Conservation (phyloP, 352 stramenopile genomes). For the Globisporangium viniferum region DNA sequence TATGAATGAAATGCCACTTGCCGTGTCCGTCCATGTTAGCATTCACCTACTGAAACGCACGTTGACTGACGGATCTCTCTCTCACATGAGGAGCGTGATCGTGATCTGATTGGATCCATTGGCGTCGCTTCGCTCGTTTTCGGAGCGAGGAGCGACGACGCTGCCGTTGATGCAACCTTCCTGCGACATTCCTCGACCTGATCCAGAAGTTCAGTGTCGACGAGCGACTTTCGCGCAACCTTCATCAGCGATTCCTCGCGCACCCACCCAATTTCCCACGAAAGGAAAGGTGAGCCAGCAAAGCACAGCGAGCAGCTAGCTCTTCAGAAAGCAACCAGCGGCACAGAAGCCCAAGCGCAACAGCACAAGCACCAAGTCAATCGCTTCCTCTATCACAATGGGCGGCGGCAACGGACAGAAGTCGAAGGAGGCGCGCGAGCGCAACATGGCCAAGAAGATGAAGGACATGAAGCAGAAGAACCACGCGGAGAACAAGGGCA, state of each 20-base stretch:
- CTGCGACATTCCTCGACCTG: neutral
- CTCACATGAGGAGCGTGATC: no score
- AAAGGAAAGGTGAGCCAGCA: neutral
- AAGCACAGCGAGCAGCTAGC: neutral
- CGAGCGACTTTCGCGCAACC: slow-evolving; percentile 6
- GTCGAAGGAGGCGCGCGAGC: slow-evolving; percentile 74
- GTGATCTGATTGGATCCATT: slow-evolving; percentile 1
- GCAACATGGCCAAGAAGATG: slow-evolving; percentile 83
- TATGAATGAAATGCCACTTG: neutral
- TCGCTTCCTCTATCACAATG: slow-evolving; percentile 34
- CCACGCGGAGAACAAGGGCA: slow-evolving; percentile 74
- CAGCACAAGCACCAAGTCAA: neutral
- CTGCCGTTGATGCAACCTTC: neutral
- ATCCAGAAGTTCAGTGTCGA: neutral
- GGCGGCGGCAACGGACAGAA: slow-evolving; percentile 85
- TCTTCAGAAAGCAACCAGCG: slow-evolving; percentile 9
- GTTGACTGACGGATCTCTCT: neutral
- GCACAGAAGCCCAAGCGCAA: neutral
- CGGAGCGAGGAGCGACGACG: neutral
- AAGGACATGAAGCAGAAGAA: slow-evolving; percentile 81
- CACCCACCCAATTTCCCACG: slow-evolving; percentile 3
- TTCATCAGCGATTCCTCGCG: neutral
- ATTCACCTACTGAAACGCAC: neutral
- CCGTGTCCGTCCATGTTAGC: neutral
- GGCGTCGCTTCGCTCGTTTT: neutral